Conservation (phyloP, 2,329 filamentous ascomycete species). For the Penicillium sp. region DNA sequence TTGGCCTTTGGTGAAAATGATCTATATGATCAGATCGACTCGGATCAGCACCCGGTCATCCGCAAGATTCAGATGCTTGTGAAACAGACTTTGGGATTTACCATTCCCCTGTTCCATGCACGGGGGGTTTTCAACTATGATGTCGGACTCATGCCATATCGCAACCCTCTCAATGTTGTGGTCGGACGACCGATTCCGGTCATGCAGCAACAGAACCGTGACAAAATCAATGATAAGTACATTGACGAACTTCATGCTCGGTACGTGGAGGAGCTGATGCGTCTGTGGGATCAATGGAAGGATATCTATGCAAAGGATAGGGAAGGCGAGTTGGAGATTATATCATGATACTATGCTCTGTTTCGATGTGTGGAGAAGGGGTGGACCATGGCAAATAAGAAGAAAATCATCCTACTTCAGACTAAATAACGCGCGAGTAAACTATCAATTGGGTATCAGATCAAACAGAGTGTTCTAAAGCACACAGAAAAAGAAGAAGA, state of each 20-base stretch:
- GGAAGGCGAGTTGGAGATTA: slow-evolving; percentile 46
- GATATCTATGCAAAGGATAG: slow-evolving; percentile 47
- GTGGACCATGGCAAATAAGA: neutral
- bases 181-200: slow-evolving; percentile 80
- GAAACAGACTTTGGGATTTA: slow-evolving; percentile 87
- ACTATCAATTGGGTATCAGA: slow-evolving; percentile 27
- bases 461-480: slow-evolving; percentile 16
- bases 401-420: slow-evolving; percentile 3
- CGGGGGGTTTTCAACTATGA: slow-evolving; percentile 97
- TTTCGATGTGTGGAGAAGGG: neutral
- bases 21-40: slow-evolving; percentile 84
- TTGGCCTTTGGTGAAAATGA: slow-evolving; percentile 95
- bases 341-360: slow-evolving; percentile 28
- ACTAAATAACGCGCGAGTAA: slow-evolving; percentile 17
- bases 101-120: slow-evolving; percentile 84
- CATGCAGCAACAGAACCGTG: slow-evolving; percentile 52
- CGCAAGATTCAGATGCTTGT: slow-evolving; percentile 79
- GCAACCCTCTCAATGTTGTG: slow-evolving; percentile 82
- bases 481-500: slow-evolving; percentile 18
- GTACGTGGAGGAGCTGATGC: slow-evolving; percentile 65
- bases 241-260: slow-evolving; percentile 75
- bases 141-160: slow-evolving; percentile 92
- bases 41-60: slow-evolving; percentile 72
- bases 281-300: slow-evolving; percentile 49
- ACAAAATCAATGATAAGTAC: slow-evolving; percentile 69